Conservation (phyloP, 306 rosid species). For the Hippophae rhamnoides region DNA sequence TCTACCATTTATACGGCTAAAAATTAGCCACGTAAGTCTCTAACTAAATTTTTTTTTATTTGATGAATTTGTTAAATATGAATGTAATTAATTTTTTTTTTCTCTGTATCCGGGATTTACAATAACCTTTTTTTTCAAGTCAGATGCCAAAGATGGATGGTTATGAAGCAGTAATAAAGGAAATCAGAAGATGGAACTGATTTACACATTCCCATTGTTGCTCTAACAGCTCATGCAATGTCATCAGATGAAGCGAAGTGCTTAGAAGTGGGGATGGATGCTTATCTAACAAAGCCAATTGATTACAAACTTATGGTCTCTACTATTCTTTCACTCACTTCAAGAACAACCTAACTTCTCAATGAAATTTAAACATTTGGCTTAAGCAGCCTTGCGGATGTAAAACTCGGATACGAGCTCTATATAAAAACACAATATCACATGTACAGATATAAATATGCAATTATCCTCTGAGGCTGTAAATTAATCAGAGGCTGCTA, state of each 20-base stretch:
- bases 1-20: no score
- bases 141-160: conserved; percentile 99
- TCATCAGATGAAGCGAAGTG: conserved; percentile 97
- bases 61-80: no score
- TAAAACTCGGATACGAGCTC: not conserved
- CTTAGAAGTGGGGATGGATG: conserved; percentile 99
- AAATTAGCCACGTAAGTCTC: no score
- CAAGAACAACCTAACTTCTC: conserved; percentile 1
- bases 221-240: conserved; percentile 98
- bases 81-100: no score
- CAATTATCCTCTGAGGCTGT: no score
- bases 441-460: no score
- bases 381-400: not conserved
- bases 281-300: conserved; percentile 93
- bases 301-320: conserved; percentile 92
- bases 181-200: conserved; percentile 65
- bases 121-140: conserved; percentile 6
- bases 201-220: conserved; percentile 80
- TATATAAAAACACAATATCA: no score
- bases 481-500: no score
- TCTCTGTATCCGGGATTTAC: no score
- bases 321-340: conserved; percentile 87
- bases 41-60: no score
- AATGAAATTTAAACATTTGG: not conserved
- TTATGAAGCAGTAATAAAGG: conserved; percentile 84